Base-by-base conservation (phyloP, 106 monocot species). In the Alisma plantagoaquatica region DNA sequence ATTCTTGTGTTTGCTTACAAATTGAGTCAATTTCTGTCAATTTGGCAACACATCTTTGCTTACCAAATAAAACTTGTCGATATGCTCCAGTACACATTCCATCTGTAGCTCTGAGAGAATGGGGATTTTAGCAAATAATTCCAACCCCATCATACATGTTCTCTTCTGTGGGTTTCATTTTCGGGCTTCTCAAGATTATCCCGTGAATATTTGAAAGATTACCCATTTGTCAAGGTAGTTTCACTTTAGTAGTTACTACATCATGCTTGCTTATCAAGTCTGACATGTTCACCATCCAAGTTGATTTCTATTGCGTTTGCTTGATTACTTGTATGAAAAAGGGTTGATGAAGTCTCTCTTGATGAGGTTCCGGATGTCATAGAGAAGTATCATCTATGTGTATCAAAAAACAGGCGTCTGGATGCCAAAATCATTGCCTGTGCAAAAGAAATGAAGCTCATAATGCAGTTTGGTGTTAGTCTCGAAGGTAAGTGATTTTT, bases 391-490 rank as follows among this genome's bases (percentile, higher is more conserved):
- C 74, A 89, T 64, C 15, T 89, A 20, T 89, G 96, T 71, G 84
- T 96, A 11, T 70, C 69, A 4, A 89, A 78, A 69, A 74, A 53
- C 33, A 47, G 29, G 7, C 60, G 68, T 2, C 7, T 96, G 23
- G 80, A 85, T 48, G 65, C 78, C 31, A 30, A 72, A 55, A 32
- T 79, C 46, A 89, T 96, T 68, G 62, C 81, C 30, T 73, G 64
- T 53, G 96, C 96, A 58, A 46, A 57, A 53, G 60, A 79, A 55
- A 71, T 78, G 96, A 96, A 96, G 65, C 75, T 96, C 54, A 73
- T 96, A 23, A 69, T 96, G 84, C 96, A 96, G 64, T 96, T 66
- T 69, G 89, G 89, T 71, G 96, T 96, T 67, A 89, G 89, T 17
- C 49, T 96, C 31, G 96, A 96, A 81, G 93, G 93, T 86, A 43